Conservation (phyloP, 371 early-diverging fungal species). For the Rhizopus stolonifer region DNA sequence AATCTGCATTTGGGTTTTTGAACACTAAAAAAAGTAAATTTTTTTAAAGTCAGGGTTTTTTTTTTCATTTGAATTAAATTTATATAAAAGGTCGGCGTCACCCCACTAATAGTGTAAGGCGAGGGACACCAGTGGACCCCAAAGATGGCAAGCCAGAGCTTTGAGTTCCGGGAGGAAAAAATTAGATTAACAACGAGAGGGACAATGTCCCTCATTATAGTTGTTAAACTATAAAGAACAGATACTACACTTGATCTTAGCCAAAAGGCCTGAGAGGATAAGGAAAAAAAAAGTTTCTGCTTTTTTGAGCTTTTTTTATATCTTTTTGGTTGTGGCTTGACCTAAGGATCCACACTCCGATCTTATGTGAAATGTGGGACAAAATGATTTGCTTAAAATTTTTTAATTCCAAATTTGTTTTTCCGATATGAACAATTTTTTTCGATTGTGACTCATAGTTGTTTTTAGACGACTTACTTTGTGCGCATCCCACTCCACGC, state of each 20-base stretch:
- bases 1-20: too few species aligned
- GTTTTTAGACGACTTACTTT: too few species aligned
- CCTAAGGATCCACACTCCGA: too few species aligned
- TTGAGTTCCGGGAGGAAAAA: slow-evolving; percentile 43
- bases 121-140: slow-evolving; percentile 39
- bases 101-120: slow-evolving; percentile 43
- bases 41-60: slow-evolving; percentile 23
- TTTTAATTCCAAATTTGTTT: too few species aligned
- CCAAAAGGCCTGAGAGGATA: slow-evolving; percentile 77
- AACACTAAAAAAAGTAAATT: neutral
- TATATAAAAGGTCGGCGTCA: slow-evolving; percentile 38
- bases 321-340: slow-evolving; percentile 23
- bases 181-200: slow-evolving; percentile 57
- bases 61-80: slow-evolving; percentile 3
- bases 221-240: slow-evolving; percentile 79
- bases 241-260: slow-evolving; percentile 86
- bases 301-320: slow-evolving; percentile 29
- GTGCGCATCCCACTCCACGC: too few species aligned
- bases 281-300: slow-evolving; percentile 23
- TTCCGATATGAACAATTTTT: too few species aligned
- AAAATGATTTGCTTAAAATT: too few species aligned
- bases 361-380: too few species aligned
- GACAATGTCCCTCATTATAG: slow-evolving; percentile 58
- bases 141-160: slow-evolving; percentile 43
- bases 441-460: too few species aligned